phyloP scores from a whole-genome alignment of 2,329 filamentous ascomycete species.

The Helotiales sp. region DNA sequence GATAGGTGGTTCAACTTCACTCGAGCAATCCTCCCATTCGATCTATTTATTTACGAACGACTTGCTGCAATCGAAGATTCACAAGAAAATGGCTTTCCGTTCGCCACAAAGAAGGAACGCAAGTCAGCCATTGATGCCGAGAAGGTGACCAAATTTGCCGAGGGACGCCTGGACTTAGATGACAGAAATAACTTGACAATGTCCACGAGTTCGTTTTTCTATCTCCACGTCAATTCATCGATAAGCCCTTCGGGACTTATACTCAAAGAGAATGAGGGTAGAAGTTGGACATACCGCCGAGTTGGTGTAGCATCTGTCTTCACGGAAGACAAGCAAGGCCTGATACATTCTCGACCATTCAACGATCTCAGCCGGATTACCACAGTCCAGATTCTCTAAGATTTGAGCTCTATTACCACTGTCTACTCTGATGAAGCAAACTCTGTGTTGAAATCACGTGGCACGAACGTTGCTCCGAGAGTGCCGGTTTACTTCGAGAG shows the following conservation, averaged over 20 bases:
- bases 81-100: background rate
- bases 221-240: conserved; percentile 6
- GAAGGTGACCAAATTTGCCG: background rate
- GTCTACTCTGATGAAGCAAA: too few relatives aligned
- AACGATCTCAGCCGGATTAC: too few relatives aligned
- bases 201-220: conserved; percentile 1
- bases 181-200: conserved; percentile 3
- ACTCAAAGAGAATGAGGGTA: too few relatives aligned
- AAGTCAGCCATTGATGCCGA: background rate
- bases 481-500: too few relatives aligned
- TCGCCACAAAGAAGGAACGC: background rate
- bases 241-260: background rate
- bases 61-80: background rate
- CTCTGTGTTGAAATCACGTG: too few relatives aligned
- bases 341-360: background rate
- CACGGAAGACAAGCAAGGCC: background rate
- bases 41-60: background rate
- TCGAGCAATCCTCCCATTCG: conserved; percentile 1
- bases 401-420: too few relatives aligned
- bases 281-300: background rate
- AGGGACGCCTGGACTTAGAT: conserved; percentile 8
- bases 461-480: too few relatives aligned
- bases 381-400: too few relatives aligned
- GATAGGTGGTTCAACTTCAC: conserved; percentile 6
- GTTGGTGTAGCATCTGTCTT: conserved; percentile 8